phyloP scores from a whole-genome alignment of 2,329 filamentous ascomycete genomes.

The Fusarium sp. region DNA sequence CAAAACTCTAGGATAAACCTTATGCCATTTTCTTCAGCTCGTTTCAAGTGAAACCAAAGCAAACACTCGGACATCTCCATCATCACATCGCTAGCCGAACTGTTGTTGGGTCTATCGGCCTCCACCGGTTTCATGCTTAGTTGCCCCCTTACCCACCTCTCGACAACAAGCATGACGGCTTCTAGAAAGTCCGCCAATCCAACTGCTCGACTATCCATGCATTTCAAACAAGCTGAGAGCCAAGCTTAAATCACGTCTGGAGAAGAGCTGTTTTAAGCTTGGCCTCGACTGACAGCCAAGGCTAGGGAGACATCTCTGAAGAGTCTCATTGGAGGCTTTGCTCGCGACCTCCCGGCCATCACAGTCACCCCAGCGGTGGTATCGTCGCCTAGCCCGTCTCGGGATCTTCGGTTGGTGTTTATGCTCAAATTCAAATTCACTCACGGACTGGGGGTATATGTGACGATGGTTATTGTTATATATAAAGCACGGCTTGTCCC shows the following conservation, averaged over 20 bases:
- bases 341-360: not conserved
- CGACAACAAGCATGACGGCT: constrained; percentile 1
- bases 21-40: not conserved
- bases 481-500: constrained; percentile 14
- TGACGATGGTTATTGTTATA: not conserved
- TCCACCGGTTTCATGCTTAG: constrained; percentile 19
- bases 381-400: not conserved
- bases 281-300: not conserved
- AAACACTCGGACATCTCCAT: not conserved
- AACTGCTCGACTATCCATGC: constrained; percentile 4
- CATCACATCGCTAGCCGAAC: not conserved
- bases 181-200: constrained; percentile 29
- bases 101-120: not conserved
- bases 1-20: not conserved
- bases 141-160: constrained; percentile 12
- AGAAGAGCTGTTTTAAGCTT: constrained; percentile 4
- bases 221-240: constrained; percentile 19
- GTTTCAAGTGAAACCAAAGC: constrained; percentile 22
- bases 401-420: not conserved
- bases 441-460: not conserved
- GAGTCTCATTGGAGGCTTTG: constrained; percentile 18
- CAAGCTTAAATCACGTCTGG: constrained; percentile 10
- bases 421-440: constrained; percentile 1
- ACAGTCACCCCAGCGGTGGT: not conserved
- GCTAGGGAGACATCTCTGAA: not conserved